A percentile compares a stretch with the other conserved stretches of the same genome.
These are phyloP conservation scores for Beauveria australis DNA, from an alignment of 2,329 filamentous ascomycete genomes.

Conservation along the genomic window DNA sequence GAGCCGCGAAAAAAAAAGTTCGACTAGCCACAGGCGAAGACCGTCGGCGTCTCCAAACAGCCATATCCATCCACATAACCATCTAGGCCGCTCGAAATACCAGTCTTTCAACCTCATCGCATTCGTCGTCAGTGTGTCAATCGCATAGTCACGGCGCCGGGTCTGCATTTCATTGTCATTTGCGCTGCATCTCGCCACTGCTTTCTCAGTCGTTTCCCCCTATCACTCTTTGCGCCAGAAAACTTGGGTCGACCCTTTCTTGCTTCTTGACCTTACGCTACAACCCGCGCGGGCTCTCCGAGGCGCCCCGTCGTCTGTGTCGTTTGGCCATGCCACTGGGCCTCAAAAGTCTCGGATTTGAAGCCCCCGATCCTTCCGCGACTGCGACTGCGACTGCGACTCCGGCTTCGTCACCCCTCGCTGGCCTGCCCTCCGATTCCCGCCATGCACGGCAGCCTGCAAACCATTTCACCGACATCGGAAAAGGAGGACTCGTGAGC, in stretches of 20 bases:
- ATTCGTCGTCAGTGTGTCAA: not conserved
- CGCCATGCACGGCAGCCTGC: constrained; percentile 26
- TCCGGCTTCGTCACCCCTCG: not conserved
- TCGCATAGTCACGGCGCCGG: not conserved
- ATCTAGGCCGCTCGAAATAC: not conserved
- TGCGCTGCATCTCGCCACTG: not conserved
- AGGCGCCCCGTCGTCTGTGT: not conserved
- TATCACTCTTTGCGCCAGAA: not conserved
- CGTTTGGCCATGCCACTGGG: constrained; percentile 10
- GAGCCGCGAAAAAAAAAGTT: constrained; percentile 12
- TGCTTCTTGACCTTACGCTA: not conserved
- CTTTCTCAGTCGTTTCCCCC: not conserved
- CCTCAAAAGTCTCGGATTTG: constrained; percentile 11
- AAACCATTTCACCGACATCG: constrained; percentile 19
- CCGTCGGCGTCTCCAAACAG: not conserved
- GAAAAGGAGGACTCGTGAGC: constrained; percentile 18
- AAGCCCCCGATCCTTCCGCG: constrained; percentile 10
- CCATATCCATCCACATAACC: not conserved
- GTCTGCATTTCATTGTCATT: not conserved
- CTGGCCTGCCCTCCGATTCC: constrained; percentile 14
- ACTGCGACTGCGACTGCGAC: not conserved
- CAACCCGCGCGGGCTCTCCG: not conserved
- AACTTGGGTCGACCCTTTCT: not conserved
- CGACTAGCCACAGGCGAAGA: constrained; percentile 1
- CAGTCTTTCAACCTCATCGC: not conserved